phyloP scores from a whole-genome alignment of 139 green algal species.

The Tetradesmus obliquus region DNA sequence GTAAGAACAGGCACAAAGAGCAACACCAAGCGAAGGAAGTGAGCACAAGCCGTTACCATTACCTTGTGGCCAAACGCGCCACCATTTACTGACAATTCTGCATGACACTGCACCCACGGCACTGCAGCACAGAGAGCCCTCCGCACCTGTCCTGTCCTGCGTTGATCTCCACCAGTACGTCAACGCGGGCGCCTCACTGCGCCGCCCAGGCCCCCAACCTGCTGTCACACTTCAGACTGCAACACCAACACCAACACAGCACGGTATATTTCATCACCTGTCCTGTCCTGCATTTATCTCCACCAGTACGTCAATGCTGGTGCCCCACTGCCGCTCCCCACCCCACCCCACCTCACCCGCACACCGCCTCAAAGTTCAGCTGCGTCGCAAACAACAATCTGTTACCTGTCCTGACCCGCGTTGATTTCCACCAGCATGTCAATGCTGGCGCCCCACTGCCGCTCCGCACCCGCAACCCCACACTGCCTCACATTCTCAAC shows the following conservation, averaged over 20 bases:
- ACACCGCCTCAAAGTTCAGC: too few relatives aligned
- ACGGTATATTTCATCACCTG: constrained; percentile 22
- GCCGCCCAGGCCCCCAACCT: background rate
- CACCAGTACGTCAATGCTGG: constrained; percentile 54
- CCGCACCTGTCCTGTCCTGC: constrained; percentile 56
- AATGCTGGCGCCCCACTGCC: background rate
- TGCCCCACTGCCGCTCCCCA: background rate
- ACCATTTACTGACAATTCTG: background rate
- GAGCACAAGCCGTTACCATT: too few relatives aligned
- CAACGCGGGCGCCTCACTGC: background rate
- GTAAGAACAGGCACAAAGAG: too few relatives aligned
- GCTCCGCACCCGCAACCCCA: background rate
- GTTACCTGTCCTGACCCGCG: constrained; percentile 3
- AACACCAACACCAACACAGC: background rate
- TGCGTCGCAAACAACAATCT: background rate
- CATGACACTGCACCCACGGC: background rate
- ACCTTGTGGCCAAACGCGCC: too few relatives aligned
- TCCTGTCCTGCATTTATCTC: constrained; percentile 66
- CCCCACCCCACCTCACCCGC: too few relatives aligned
- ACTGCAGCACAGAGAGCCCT: too few relatives aligned
- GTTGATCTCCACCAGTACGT: background rate
- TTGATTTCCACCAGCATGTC: constrained; percentile 30
- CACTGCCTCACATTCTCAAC: background rate
- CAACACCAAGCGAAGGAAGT: too few relatives aligned
- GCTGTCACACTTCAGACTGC: background rate